Evolutionary conservation across 1,139 yeast species (phyloP), one percentile per base, ranked within the genome.

Genomic region (Suhomyces wounanorum): DNA sequence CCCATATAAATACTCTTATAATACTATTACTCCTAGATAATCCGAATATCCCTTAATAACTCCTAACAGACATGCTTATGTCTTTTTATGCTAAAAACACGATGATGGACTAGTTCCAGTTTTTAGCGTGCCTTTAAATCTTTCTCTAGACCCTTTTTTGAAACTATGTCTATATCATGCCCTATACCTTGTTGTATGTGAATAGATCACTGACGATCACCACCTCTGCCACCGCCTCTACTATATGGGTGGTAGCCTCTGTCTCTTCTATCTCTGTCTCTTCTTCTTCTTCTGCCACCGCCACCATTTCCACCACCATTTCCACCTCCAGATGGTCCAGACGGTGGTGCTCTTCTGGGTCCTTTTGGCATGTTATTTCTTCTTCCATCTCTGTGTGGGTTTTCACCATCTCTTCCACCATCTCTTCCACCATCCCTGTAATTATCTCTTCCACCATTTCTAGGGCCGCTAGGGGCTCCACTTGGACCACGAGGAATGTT

Each of bases 331-430:
- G 71, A 59, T 28, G 73, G 73, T 6, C 77, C 77, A 6, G 75
- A 60, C 11, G 77, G 77, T 6, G 73, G 73, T 3, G 70, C 70
- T 51, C 78, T 66, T 63, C 75, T 70, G 39, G 79, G 78, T 23
- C 80, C 80, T 55, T 69, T 73, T 39, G 79, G 79, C 51, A 70
- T 66, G 51, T 70, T 68, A 53, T 66, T 67, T 57, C 70, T 68
- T 57, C 74, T 62, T 30, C 59, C 59, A 49, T 33, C 37, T 33
- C 37, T 33, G 37, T 33, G 37, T 8, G 37, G 37, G 11, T 33
- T 33, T 3, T 33, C 37, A 10, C 37, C 37, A 9, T 33, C 37
- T 33, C 37, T 33, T 3, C 18, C 17, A 14, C 37, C 37, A 33
- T 33, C 35, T n/a, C 35, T 31, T 13, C 16, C 8, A 33, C 37